These are phyloP conservation scores for Penicillium sp. DNA, from an alignment of 2,329 filamentous ascomycete genomes.

Conservation along the genomic window DNA sequence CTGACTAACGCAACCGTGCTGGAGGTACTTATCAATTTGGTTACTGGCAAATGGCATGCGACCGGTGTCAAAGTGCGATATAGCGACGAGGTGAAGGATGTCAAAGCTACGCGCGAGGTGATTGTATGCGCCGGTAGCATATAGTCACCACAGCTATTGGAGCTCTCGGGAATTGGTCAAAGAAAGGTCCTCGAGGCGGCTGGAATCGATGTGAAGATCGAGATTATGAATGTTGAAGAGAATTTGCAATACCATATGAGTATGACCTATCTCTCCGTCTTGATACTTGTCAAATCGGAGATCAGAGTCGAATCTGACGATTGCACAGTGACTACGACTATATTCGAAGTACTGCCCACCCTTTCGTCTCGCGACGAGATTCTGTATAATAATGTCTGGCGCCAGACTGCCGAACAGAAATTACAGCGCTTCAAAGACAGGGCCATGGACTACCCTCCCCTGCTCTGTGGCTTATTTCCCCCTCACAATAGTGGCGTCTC, in stretches of 20 bases:
- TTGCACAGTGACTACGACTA: slow-evolving; percentile 31
- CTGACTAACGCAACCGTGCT: slow-evolving; percentile 51
- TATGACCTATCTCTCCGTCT: slow-evolving; percentile 15
- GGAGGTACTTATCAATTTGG: slow-evolving; percentile 50
- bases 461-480: slow-evolving; percentile 27
- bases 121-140: slow-evolving; percentile 62
- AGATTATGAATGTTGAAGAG: slow-evolving; percentile 50
- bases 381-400: slow-evolving; percentile 4
- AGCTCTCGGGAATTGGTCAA: slow-evolving; percentile 63
- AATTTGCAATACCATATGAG: slow-evolving; percentile 54
- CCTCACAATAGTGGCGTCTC: slow-evolving; percentile 10
- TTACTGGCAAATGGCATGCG: background rate
- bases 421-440: background rate
- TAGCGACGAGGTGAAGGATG: slow-evolving; percentile 36
- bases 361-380: slow-evolving; percentile 19
- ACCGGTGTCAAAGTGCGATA: slow-evolving; percentile 49
- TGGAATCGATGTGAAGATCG: slow-evolving; percentile 48
- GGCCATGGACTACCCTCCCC: too few species aligned
- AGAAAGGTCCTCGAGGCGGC: slow-evolving; percentile 45
- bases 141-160: slow-evolving; percentile 59
- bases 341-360: slow-evolving; percentile 30
- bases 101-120: slow-evolving; percentile 51
- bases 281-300: background rate
- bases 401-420: slow-evolving; percentile 18
- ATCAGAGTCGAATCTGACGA: background rate